These are phyloP conservation scores for Coemansia sp. DNA, from an alignment of 192 early-diverging fungal genomes.

Conservation along the genomic window DNA sequence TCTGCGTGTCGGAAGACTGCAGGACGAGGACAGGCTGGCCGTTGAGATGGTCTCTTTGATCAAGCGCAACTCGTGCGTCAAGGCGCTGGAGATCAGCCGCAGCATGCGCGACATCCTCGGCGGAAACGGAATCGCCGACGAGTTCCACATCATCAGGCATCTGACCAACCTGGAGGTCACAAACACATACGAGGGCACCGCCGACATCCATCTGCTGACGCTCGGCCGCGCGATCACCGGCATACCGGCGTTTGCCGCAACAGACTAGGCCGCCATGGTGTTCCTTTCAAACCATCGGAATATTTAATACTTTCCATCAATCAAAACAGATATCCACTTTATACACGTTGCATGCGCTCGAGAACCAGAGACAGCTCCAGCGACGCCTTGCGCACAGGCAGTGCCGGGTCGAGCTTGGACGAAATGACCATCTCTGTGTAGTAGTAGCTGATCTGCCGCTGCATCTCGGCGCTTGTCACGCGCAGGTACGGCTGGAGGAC, in stretches of 20 bases:
- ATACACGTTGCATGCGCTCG: constrained; percentile 28
- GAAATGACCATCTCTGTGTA: constrained; percentile 47
- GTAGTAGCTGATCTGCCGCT: constrained; percentile 36
- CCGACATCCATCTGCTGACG: constrained; percentile 93
- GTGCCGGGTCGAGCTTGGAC: constrained; percentile 43
- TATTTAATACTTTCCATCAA: no score
- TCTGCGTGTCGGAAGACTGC: constrained; percentile 88
- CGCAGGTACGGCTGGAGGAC: constrained; percentile 43
- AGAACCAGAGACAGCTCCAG: constrained; percentile 45
- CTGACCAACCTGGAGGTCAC: constrained; percentile 89
- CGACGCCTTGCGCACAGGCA: constrained; percentile 54
- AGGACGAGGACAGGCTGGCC: constrained; percentile 81
- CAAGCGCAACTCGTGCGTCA: constrained; percentile 95
- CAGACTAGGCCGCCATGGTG: no score
- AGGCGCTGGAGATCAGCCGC: constrained; percentile 90
- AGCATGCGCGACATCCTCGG: constrained; percentile 90
- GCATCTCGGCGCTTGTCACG: constrained; percentile 27
- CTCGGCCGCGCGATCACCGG: constrained; percentile 95
- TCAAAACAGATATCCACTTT: not conserved
- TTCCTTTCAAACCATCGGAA: no score
- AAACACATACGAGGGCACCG: constrained; percentile 97
- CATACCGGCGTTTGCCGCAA: constrained; percentile 66
- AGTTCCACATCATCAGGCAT: constrained; percentile 96
- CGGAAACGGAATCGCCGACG: constrained; percentile 94
- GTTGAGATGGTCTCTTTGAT: constrained; percentile 96